A percentile compares a stretch with the other conserved stretches of the same genome.
Evolutionary conservation across 1,284 basidiomycete species (phyloP).

Genomic region (Puccinia coronata): DNA sequence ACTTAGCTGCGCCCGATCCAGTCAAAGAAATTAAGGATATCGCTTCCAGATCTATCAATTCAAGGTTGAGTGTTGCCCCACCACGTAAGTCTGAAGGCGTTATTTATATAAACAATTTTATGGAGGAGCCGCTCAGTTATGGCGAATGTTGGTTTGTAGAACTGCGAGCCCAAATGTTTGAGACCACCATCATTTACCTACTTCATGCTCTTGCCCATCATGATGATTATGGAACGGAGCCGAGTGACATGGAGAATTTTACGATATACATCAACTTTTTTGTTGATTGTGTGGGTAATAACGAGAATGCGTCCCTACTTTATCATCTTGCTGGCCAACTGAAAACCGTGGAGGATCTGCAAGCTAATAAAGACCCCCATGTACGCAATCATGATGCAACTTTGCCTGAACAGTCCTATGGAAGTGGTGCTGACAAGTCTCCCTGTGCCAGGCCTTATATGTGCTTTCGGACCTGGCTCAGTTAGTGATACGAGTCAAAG

Average conservation of each 20-base stretch:
- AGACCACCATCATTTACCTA: constrained; percentile 79
- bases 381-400: constrained; percentile 62
- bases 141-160: constrained; percentile 59
- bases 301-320: constrained; percentile 78
- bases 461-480: constrained; percentile 85
- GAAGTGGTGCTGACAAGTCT: background rate
- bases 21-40: constrained; percentile 68
- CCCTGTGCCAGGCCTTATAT: constrained; percentile 72
- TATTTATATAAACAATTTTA: background rate
- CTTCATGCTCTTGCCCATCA: constrained; percentile 88
- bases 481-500: constrained; percentile 74
- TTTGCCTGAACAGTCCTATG: background rate
- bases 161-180: constrained; percentile 70
- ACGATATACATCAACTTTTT: constrained; percentile 85
- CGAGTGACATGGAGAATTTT: constrained; percentile 65
- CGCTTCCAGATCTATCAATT: constrained; percentile 66
- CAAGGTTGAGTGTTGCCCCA: constrained; percentile 62
- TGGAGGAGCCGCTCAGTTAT: constrained; percentile 6
- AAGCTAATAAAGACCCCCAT: constrained; percentile 69
- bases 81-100: constrained; percentile 46
- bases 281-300: constrained; percentile 71
- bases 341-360: constrained; percentile 80
- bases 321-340: constrained; percentile 78
- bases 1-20: constrained; percentile 87
- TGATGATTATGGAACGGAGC: constrained; percentile 73